Evolutionary conservation across 768 basidiomycete genomes (phyloP), one percentile per base, ranked within the genome.

Genomic region (Suillus sp.): DNA sequence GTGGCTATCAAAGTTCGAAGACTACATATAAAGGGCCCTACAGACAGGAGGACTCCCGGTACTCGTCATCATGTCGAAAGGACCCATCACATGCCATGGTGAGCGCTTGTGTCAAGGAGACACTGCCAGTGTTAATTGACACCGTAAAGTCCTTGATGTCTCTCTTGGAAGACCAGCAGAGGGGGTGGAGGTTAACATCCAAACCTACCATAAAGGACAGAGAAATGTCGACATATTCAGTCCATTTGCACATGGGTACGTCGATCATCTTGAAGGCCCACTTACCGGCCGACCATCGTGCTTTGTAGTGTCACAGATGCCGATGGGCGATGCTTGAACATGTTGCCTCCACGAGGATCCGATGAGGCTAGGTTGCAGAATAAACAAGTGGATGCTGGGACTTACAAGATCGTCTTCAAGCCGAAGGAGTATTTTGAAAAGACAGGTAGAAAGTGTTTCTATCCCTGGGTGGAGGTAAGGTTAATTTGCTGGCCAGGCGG

Each of bases 41-140:
- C 56, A 40, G 38, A 40, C 38, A 30, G 25, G 37, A 35, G 35
- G 47, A 25, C 22, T 48, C 13, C 22, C 47, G 25, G 22, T 47
- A 40, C 18, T 30, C 38, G 27, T 34, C 27, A 51, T 64, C 48
- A 84, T 79, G 79, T 76, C 81, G 48, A 88, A 84, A 70, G 93
- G 95, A 5, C 92, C 93, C 2, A 92, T 97, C 65, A 97, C 95
- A 42, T 96, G 95, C 74, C 95, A 97, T 64, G 89, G 95, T 93
- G 67, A 62, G 81, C 59, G 35, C 34, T 30, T 48, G 35, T 35
- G 34, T 16, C 34, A 35, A n/a, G n/a, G 57, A 35, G 25, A 40
- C 58, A 55, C 45, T 27, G 40, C 6, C n/a, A 18, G n/a, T 37
- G 11, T 51, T 53, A 38, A 55, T 27, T 61, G n/a, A 42, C 13